Evolutionary conservation across 371 early-diverging fungal species (phyloP).

Genomic region (Mortierella sp.): DNA sequence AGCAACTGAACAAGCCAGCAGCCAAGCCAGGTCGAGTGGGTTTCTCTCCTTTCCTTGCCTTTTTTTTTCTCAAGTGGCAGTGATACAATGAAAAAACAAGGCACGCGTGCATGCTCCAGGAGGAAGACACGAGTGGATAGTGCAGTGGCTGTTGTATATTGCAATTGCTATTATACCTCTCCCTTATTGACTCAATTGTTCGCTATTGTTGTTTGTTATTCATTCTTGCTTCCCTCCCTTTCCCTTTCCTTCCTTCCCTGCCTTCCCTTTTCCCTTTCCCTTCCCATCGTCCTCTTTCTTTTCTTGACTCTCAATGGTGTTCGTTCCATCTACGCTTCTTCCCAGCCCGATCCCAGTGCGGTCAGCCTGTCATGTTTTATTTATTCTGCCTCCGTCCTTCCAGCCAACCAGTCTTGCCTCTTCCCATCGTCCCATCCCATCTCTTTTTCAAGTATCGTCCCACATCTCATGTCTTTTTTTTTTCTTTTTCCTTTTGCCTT

Average conservation of each 20-base stretch:
- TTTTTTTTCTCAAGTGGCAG: not conserved
- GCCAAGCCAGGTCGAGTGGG: not conserved
- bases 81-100: not conserved
- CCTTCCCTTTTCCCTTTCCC: not conserved
- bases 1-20: not conserved
- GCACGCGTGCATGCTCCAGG: conserved; percentile 1
- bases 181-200: not conserved
- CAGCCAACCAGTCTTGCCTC: not conserved
- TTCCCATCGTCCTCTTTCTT: not conserved
- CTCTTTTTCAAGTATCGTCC: not conserved
- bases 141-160: not conserved
- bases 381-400: not conserved
- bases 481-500: not conserved
- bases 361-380: not conserved
- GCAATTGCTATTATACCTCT: not conserved
- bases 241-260: not conserved
- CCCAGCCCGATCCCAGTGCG: conserved; percentile 5
- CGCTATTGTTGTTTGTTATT: not conserved
- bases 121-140: not conserved
- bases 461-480: not conserved
- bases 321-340: not conserved
- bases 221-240: not conserved
- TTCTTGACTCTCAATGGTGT: not conserved
- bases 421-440: conserved; percentile 6
- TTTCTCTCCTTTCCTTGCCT: not conserved